phyloP scores from a whole-genome alignment of 2,329 filamentous ascomycete genomes.

The Aspergillus proliferans region DNA sequence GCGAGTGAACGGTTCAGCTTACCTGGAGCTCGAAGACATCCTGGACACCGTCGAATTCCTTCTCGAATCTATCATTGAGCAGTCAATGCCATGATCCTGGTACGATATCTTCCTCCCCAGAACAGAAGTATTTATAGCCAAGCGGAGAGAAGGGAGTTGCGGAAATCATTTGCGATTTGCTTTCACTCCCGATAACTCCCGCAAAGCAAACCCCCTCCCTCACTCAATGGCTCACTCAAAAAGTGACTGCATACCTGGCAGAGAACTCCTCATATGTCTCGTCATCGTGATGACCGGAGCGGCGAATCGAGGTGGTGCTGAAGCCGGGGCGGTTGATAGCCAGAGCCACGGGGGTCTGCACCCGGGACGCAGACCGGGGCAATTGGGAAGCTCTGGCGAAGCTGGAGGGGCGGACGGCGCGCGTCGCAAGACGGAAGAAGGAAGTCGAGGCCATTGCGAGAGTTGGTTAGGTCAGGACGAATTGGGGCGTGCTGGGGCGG shows the following conservation, averaged over 20 bases:
- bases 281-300: slow-evolving; percentile 65
- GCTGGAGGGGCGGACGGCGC: slow-evolving; percentile 53
- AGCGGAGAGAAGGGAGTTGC: background rate
- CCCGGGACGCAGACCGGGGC: slow-evolving; percentile 46
- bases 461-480: slow-evolving; percentile 17
- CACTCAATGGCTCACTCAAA: slow-evolving; percentile 18
- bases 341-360: slow-evolving; percentile 50
- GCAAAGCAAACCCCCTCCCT: background rate
- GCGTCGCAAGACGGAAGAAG: slow-evolving; percentile 65
- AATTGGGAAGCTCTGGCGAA: slow-evolving; percentile 60
- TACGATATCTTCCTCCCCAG: background rate
- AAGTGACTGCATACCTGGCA: slow-evolving; percentile 64
- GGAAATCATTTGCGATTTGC: slow-evolving; percentile 9
- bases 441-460: slow-evolving; percentile 59
- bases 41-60: slow-evolving; percentile 95
- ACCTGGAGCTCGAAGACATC: slow-evolving; percentile 99
- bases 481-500: slow-evolving; percentile 9
- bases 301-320: slow-evolving; percentile 50
- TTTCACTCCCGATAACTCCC: slow-evolving; percentile 7
- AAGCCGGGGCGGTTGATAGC: slow-evolving; percentile 56
- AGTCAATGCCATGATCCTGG: background rate
- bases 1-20: slow-evolving; percentile 33
- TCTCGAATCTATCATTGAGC: slow-evolving; percentile 72
- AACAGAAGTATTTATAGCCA: background rate
- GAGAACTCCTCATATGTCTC: slow-evolving; percentile 99